Evolutionary conservation across 2,329 filamentous ascomycete genomes (phyloP), one percentile per base, ranked within the genome.

Genomic region (Rhynchosporium agropyri): DNA sequence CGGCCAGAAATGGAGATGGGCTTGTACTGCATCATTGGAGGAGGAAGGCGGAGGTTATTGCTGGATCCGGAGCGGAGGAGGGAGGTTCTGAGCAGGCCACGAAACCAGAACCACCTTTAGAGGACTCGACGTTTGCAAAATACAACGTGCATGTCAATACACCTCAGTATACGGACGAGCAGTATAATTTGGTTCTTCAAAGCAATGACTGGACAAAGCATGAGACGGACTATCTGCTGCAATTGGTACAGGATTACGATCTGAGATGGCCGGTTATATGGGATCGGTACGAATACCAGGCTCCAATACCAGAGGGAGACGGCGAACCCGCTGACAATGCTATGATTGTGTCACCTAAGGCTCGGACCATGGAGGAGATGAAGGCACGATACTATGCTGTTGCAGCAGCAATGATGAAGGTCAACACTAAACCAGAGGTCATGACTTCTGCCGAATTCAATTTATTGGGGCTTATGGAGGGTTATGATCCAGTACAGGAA

Each of bases 311-410:
- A 20, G 68, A 80, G 54, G 77, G 77, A 58, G 78, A 82, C 54
- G 78, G 79, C 1, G 71, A 71, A 31, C 76, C 73, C 20, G 78
- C 77, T 50, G 77, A 80, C 53, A 78, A 80, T 65, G 84, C 83
- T 2, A 77, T 88, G 33, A 79, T 87, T 38, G 76, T 82, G 0
- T 80, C 81, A 4, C 73, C 79, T 3, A 75, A 77, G 46, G 46
- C 74, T 7, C 86, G 95, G 48, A 88, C 86, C 1, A 87, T 97
- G 81, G 95, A 99, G 75, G 92, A 97, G 65, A 80, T 99, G 65
- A 99, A 99, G 76, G 84, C 88, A 15, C 85, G 95, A 59, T 98
- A 96, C 78, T 99, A 98, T 77, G 85, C 88, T 60, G 86, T 98
- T 42, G 91, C 90, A 1, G 89, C 90, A 8, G 90, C 87, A 71